Base-by-base conservation (phyloP, 1,284 basidiomycete genomes). In the Takashimella koratensis region DNA sequence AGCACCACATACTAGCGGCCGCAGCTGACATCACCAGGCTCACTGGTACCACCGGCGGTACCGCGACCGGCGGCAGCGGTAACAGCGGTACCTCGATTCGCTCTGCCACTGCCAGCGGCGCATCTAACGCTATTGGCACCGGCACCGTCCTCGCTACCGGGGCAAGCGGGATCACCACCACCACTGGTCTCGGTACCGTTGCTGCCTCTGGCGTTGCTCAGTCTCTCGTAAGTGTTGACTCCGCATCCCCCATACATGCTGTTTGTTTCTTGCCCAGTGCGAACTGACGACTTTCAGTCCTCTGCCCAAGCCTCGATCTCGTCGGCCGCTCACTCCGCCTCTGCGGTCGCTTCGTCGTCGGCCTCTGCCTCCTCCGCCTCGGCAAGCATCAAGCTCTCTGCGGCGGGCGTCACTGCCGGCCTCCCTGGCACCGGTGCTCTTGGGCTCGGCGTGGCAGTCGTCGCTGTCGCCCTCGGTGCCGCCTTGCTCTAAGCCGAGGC, bases 381-480 rank as follows among this genome's bases (percentile, higher is more conserved):
- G 1, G 43, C 44, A n/a, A 48, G 56, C 21, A 36, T 36, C 30
- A 36, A 36, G 16, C 30, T 8, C 30, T 36, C 30, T 16, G 30
- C 30, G 16, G 49, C 44, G 6, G 44, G 12, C 19, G 23, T 49
- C 40, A 46, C 54, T 24, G 48, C 45, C n/a, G n/a, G n/a, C n/a
- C n/a, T n/a, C 19, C 26, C 45, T 6, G 52, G 54, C 24, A 43
- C 51, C 39, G 45, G 45, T 39, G 49, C 60, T n/a, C 36, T 47
- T 19, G 49, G 51, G 16, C 49, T 53, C 21, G 50, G 53, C 13
- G 43, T 59, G 13, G 59, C 52, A 26, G 41, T 62, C 26, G 54
- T 58, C 52, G 60, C 54, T 51, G 48, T 59, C 24, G 62, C 52
- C n/a, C 62, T 54, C 21, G 64, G 64, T 24, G 58, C 56, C n/a